Percentiles rank a stretch among this genome's conserved stretches.
Conservation (phyloP, 768 basidiomycete genomes). For the Lyophyllum atratum region DNA sequence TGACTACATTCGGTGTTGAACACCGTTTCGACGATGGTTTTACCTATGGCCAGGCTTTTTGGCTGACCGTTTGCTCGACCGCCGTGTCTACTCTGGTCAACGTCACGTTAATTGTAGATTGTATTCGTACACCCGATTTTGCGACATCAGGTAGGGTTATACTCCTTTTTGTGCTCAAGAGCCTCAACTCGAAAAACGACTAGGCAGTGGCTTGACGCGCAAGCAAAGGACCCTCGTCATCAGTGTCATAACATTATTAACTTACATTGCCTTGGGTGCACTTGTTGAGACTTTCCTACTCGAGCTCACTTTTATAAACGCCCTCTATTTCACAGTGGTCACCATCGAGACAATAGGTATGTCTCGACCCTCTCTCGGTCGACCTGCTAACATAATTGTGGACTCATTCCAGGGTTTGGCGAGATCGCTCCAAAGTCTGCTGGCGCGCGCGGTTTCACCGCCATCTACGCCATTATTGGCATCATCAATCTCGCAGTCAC, state of each 20-base stretch:
- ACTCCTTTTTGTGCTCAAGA: background rate
- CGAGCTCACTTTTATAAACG: slow-evolving; percentile 64
- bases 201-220: slow-evolving; percentile 78
- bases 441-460: slow-evolving; percentile 58
- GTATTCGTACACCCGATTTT: slow-evolving; percentile 62
- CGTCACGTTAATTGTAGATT: slow-evolving; percentile 65
- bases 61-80: slow-evolving; percentile 80
- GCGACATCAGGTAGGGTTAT: slow-evolving; percentile 52
- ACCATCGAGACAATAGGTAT: slow-evolving; percentile 69
- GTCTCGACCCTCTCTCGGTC: slow-evolving; percentile 12
- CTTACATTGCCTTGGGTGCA: slow-evolving; percentile 74
- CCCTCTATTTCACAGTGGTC: slow-evolving; percentile 76
- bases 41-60: slow-evolving; percentile 70
- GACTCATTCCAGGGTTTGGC: slow-evolving; percentile 60
- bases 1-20: slow-evolving; percentile 62
- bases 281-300: slow-evolving; percentile 57
- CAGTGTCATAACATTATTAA: slow-evolving; percentile 71
- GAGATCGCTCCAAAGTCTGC: slow-evolving; percentile 61
- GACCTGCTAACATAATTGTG: slow-evolving; percentile 1
- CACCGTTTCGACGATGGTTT: slow-evolving; percentile 67
- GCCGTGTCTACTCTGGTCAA: slow-evolving; percentile 66
- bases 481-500: slow-evolving; percentile 66
- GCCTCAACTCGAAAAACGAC: background rate
- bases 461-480: slow-evolving; percentile 59
- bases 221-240: slow-evolving; percentile 83